Evolutionary conservation across 805 yeast genomes (phyloP).

Genomic region (Limtongozyma cylindracea): DNA sequence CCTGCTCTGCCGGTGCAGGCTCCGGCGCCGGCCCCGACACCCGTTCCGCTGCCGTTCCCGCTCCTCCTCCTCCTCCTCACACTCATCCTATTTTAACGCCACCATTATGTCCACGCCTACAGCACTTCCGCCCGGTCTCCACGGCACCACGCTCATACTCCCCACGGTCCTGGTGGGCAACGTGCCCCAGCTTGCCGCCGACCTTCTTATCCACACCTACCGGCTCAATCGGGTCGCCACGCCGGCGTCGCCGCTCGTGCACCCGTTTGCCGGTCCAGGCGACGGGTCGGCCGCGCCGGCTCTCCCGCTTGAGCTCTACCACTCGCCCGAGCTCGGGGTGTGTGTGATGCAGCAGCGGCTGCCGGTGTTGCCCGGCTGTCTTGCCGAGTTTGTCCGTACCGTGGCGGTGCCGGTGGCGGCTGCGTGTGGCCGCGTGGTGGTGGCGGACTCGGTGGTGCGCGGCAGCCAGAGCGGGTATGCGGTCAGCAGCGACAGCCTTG

Average conservation of each 20-base stretch:
- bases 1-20: too few species aligned
- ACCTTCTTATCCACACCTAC: slow-evolving; percentile 43
- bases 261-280: slow-evolving; percentile 67
- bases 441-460: slow-evolving; percentile 52
- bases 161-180: slow-evolving; percentile 80
- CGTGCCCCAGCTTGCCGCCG: slow-evolving; percentile 64
- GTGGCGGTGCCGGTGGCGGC: slow-evolving; percentile 19
- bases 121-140: too few species aligned
- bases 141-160: slow-evolving; percentile 32
- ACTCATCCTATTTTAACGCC: too few species aligned
- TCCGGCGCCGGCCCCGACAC: too few species aligned
- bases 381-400: slow-evolving; percentile 21
- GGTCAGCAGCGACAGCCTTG: too few species aligned
- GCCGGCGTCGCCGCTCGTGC: slow-evolving; percentile 33
- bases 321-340: slow-evolving; percentile 48
- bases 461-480: too few species aligned
- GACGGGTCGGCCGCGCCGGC: slow-evolving; percentile 13
- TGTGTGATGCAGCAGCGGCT: slow-evolving; percentile 64
- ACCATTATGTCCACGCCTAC: too few species aligned
- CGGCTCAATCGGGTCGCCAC: slow-evolving; percentile 23
- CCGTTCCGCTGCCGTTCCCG: too few species aligned
- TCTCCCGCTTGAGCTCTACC: slow-evolving; percentile 16
- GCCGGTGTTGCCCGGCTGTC: slow-evolving; percentile 51
- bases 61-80: too few species aligned
- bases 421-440: slow-evolving; percentile 20